A percentile compares a stretch with the other conserved stretches of the same genome.
Evolutionary conservation across 192 early-diverging fungal species (phyloP).

Genomic region (Dissophora globulifera): DNA sequence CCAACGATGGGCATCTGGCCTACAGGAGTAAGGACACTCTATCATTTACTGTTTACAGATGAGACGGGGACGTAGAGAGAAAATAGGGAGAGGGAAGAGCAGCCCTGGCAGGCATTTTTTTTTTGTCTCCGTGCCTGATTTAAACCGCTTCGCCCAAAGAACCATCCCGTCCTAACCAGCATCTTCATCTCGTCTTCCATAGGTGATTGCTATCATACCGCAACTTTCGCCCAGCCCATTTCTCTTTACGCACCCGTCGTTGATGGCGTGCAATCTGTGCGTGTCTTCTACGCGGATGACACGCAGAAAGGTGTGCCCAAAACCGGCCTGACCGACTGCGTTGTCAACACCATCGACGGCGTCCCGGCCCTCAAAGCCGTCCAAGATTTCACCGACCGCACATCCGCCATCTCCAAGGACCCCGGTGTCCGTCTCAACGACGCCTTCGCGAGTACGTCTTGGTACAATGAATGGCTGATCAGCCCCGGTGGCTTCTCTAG

Average conservation of each 20-base stretch:
- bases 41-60: not conserved
- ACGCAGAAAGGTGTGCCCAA: constrained; percentile 39
- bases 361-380: constrained; percentile 41
- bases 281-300: constrained; percentile 46
- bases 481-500: constrained; percentile 35
- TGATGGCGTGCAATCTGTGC: constrained; percentile 23
- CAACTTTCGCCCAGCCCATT: constrained; percentile 41
- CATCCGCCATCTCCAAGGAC: constrained; percentile 53
- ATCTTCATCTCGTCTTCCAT: too few species aligned
- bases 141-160: too few species aligned
- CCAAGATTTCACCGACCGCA: constrained; percentile 44
- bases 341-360: constrained; percentile 46
- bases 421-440: constrained; percentile 56
- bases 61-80: not conserved
- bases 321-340: constrained; percentile 33
- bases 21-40: constrained; percentile 26
- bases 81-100: too few species aligned
- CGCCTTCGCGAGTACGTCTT: constrained; percentile 48
- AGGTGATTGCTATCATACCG: constrained; percentile 40
- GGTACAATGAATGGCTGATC: constrained; percentile 46
- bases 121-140: too few species aligned
- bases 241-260: constrained; percentile 42
- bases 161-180: too few species aligned
- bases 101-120: too few species aligned
- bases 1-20: constrained; percentile 43